phyloP scores from a whole-genome alignment of 1,284 basidiomycete species.

The Boletus sp. region DNA sequence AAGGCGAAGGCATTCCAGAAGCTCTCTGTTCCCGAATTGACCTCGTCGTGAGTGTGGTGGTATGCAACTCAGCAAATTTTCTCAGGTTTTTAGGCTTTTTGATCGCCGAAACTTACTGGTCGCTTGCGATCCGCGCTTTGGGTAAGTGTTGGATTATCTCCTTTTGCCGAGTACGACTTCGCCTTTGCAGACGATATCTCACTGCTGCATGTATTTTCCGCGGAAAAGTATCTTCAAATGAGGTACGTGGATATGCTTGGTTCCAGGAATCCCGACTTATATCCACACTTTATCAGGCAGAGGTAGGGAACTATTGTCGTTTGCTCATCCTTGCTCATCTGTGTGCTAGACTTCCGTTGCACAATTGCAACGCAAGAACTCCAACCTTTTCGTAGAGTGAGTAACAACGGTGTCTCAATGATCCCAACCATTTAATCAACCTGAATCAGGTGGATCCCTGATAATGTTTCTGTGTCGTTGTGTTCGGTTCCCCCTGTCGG shows the following conservation, averaged over 20 bases:
- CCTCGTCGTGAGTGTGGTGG: conserved; percentile 48
- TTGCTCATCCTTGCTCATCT: conserved; percentile 6
- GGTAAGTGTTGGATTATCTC: conserved; percentile 40
- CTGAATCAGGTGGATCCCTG: conserved; percentile 70
- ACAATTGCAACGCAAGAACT: conserved; percentile 68
- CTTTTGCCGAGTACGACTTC: background rate
- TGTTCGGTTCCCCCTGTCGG: conserved; percentile 83
- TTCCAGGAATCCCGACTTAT: background rate
- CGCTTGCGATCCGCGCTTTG: conserved; percentile 79
- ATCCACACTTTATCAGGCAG: conserved; percentile 34
- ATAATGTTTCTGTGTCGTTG: conserved; percentile 77
- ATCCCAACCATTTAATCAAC: background rate
- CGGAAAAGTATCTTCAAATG: conserved; percentile 74
- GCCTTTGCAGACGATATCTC: conserved; percentile 62
- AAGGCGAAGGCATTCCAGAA: conserved; percentile 61
- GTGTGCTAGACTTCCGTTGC: conserved; percentile 43
- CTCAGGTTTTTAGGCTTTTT: conserved; percentile 54
- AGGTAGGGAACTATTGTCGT: conserved; percentile 15
- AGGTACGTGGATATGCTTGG: conserved; percentile 49
- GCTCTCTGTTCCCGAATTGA: conserved; percentile 65
- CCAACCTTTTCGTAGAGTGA: conserved; percentile 74
- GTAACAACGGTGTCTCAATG: conserved; percentile 17
- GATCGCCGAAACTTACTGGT: conserved; percentile 78
- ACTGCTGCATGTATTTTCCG: conserved; percentile 88
- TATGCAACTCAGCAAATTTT: conserved; percentile 1